Conservation (phyloP, 2,329 filamentous ascomycete genomes). For the Gaeumannomyces tritici region DNA sequence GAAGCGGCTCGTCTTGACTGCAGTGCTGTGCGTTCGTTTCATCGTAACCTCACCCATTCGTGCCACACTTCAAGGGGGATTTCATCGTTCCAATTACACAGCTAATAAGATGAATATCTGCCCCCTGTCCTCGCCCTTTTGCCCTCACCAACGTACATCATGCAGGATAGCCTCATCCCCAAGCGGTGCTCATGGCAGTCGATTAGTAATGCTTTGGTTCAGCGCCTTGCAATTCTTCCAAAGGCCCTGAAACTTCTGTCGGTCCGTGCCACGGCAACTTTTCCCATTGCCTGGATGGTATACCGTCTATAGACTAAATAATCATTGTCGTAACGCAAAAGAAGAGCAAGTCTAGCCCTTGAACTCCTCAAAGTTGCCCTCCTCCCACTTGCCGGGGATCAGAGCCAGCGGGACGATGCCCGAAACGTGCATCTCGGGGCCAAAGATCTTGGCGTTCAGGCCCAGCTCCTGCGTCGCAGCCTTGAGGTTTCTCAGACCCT, state of each 20-base stretch:
- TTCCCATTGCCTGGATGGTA: not conserved
- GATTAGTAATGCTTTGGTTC: not conserved
- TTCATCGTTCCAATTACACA: conserved; percentile 3
- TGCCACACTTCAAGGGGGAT: no score
- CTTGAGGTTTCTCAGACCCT: conserved; percentile 99
- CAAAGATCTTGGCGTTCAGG: conserved; percentile 57
- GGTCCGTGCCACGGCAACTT: not conserved
- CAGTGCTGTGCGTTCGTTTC: no score
- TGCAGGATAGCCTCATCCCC: not conserved
- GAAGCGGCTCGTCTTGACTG: no score
- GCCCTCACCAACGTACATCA: conserved; percentile 1
- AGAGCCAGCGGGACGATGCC: conserved; percentile 94
- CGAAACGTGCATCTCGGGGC: conserved; percentile 86
- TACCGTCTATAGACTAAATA: not conserved
- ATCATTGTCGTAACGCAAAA: not conserved
- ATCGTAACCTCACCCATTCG: no score
- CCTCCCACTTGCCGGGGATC: conserved; percentile 53
- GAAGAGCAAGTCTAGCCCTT: conserved; percentile 30
- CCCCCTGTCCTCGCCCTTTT: not conserved
- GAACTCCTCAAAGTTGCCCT: conserved; percentile 53
- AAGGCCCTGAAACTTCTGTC: not conserved
- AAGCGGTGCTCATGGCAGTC: not conserved
- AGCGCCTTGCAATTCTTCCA: not conserved
- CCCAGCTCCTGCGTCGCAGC: conserved; percentile 86
- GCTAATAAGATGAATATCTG: not conserved